Base-by-base conservation (phyloP, 257 asterid genomes). In the Apocynum venetum region DNA sequence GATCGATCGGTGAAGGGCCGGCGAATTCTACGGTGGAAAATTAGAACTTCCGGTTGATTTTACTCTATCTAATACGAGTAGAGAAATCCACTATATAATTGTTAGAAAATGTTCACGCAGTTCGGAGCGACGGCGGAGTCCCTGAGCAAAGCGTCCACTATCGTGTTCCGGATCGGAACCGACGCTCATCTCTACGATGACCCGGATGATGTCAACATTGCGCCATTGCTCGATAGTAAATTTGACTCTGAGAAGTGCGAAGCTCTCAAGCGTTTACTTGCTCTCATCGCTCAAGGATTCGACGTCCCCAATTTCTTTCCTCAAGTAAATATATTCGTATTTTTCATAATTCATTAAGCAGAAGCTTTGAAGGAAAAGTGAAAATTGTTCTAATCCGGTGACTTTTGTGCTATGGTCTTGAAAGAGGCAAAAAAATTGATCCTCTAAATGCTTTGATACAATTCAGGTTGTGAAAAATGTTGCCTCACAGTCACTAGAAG, bases 171-270 rank as follows among this genome's bases (percentile, higher is more conserved):
- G 78, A 93, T 96, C 87, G 98, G 99, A 15, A 91, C 97, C 77
- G 97, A 96, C 76, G 99, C 97, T 44, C 96, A 91, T 78, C 96
- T 96, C 53, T 93, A 96, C 85, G 98, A 96, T 81, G 98, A 96
- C 80, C 98, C 99, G 0, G 99, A 93, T 44, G 99, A 93, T 82
- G 98, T 89, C 84, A 93, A 86, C 86, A 93, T 96, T 73, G 84
- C 79, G 51, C 94, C 97, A 44, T 98, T 93, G 53, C 98, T 91
- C 57, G 99, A 91, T 71, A 93, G 99, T 89, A 96, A 88, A 86
- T 93, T 91, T 83, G 99, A 96, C 81, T 90, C 97, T 43, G 98
- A 93, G 89, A 96, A 87, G 68, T 93, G 96, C 88, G 97, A 91
- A 83, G 98, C 96, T 52, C 97, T 95, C 81, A 92, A 95, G 91